These are phyloP conservation scores for Sordaria brevicollis DNA, from an alignment of 495 filamentous ascomycete genomes.

Conservation along the genomic window DNA sequence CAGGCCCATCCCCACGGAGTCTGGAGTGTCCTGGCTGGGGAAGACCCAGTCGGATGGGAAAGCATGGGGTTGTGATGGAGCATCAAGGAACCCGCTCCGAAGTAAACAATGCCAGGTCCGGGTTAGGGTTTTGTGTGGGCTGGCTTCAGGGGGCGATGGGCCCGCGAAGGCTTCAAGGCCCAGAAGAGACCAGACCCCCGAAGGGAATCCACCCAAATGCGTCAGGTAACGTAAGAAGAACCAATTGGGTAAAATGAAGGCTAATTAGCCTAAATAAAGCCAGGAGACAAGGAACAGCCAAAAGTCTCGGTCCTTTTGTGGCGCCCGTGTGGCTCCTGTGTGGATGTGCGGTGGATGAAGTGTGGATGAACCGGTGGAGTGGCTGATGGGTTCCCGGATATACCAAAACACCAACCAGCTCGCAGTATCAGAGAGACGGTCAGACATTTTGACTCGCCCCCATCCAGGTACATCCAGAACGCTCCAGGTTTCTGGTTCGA, in stretches of 20 bases:
- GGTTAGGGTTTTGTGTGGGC: not conserved
- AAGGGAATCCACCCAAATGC: not conserved
- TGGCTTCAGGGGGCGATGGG: not conserved
- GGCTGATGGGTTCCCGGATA: not conserved
- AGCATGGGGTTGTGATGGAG: not conserved
- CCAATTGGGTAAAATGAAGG: not conserved
- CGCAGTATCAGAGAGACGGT: not conserved
- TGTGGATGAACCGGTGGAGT: conserved; percentile 13
- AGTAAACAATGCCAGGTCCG: not conserved
- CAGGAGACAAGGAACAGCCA: not conserved
- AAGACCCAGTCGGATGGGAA: not conserved
- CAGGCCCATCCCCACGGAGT: not conserved
- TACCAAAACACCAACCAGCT: not conserved
- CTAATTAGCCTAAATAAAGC: not conserved
- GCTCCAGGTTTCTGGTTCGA: not conserved
- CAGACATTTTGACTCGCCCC: not conserved
- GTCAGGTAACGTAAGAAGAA: not conserved
- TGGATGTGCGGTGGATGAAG: not conserved
- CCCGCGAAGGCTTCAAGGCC: not conserved
- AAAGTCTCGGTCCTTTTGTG: not conserved
- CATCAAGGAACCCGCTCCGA: not conserved
- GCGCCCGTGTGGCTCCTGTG: conserved; percentile 5
- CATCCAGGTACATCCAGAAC: not conserved
- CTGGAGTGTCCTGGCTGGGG: not conserved
- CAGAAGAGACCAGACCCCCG: not conserved